Percentiles rank a stretch among this genome's conserved stretches.
phyloP scores from a whole-genome alignment of 2,329 filamentous ascomycete species.

The Ascochyta clinopodiicola region DNA sequence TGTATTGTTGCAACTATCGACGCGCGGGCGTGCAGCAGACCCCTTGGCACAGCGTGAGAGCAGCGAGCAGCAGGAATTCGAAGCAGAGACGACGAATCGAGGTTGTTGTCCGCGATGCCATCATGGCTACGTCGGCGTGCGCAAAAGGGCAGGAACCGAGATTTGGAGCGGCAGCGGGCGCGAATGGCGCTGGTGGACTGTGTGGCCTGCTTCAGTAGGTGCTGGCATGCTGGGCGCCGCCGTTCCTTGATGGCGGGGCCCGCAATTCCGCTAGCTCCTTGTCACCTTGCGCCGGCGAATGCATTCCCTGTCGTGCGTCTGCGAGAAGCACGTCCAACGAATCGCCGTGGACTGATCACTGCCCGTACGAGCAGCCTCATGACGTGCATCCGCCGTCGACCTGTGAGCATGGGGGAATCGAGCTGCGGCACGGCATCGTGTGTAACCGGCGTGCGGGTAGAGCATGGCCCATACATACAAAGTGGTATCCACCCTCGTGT shows the following conservation, averaged over 20 bases:
- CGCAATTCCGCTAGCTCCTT: conserved; percentile 6
- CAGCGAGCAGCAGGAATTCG: conserved; percentile 1
- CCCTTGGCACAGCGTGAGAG: not conserved
- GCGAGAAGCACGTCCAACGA: conserved; percentile 4
- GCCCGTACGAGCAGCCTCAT: conserved; percentile 35
- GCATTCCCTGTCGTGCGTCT: conserved; percentile 4
- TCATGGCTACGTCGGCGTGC: conserved; percentile 15
- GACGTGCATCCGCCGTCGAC: conserved; percentile 30
- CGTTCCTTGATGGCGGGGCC: conserved; percentile 1
- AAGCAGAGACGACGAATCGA: not conserved
- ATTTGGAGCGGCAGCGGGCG: conserved; percentile 14
- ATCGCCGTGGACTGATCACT: conserved; percentile 33
- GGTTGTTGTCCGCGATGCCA: conserved; percentile 11
- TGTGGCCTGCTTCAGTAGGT: too few relatives aligned
- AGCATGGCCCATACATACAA: conserved; percentile 6
- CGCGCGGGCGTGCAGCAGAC: conserved; percentile 3
- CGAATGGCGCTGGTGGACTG: not conserved
- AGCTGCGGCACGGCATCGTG: conserved; percentile 10
- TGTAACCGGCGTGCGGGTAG: conserved; percentile 14
- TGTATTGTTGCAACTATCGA: conserved; percentile 9
- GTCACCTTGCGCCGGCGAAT: conserved; percentile 8
- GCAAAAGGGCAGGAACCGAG: conserved; percentile 8
- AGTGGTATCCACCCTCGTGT: conserved; percentile 5
- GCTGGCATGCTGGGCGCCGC: conserved; percentile 2
- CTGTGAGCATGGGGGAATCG: not conserved